Evolutionary conservation across 2,329 filamentous ascomycete species (phyloP).

Genomic region (Ciborinia camelliae): DNA sequence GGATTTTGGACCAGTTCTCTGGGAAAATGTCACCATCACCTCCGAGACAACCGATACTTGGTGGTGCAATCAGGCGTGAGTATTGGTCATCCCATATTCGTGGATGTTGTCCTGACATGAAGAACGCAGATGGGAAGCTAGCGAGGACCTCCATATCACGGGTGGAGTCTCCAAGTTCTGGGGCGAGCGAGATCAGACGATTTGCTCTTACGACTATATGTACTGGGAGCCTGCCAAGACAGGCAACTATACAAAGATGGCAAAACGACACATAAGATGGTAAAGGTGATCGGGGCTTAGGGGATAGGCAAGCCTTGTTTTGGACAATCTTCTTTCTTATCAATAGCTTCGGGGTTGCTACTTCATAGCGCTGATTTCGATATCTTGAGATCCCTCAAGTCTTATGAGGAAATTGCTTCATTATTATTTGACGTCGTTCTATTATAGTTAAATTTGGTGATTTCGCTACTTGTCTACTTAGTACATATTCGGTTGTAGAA

Average conservation of each 20-base stretch:
- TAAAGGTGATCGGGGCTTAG: background rate
- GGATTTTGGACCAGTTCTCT: conserved; percentile 29
- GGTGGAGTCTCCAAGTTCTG: background rate
- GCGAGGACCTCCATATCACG: background rate
- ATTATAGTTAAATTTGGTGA: background rate
- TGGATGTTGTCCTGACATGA: background rate
- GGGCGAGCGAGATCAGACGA: background rate
- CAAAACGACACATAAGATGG: background rate
- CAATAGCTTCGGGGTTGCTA: background rate
- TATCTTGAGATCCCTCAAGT: background rate
- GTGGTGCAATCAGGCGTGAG: conserved; percentile 1
- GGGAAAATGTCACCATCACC: conserved; percentile 5
- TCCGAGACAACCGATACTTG: background rate
- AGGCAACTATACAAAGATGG: background rate
- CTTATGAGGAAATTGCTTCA: background rate
- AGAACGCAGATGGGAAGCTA: background rate
- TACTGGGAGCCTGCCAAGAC: background rate
- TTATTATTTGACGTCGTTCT: background rate
- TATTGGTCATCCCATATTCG: too few species aligned
- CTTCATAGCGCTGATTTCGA: background rate
- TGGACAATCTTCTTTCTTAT: background rate
- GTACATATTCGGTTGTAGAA: too few species aligned
- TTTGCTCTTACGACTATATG: background rate
- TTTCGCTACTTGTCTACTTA: too few species aligned
- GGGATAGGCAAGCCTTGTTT: background rate